Percentiles rank a stretch among this genome's conserved stretches.
phyloP scores from a whole-genome alignment of 345 rosid genomes.

The Lepidium sativum region DNA sequence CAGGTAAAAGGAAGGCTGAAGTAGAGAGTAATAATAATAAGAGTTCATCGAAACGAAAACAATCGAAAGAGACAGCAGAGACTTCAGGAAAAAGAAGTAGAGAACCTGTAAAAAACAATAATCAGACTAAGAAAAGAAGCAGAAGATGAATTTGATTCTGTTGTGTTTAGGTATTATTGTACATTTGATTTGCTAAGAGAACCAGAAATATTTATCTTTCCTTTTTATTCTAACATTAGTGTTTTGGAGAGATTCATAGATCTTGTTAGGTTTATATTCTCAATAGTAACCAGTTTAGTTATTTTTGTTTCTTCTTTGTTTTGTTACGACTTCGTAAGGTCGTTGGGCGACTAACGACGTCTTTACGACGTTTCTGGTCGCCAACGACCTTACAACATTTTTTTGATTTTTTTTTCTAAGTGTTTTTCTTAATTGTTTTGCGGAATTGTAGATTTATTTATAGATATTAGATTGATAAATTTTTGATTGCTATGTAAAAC shows the following conservation, averaged over 20 bases:
- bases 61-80: conserved; percentile 33
- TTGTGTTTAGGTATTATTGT: conserved; percentile 11
- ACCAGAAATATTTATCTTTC: neutral
- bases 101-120: conserved; percentile 26
- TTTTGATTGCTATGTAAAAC: no score
- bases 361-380: no score
- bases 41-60: conserved; percentile 33
- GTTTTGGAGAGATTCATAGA: conserved; percentile 7
- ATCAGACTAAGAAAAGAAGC: conserved; percentile 35
- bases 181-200: conserved; percentile 7
- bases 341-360: no score
- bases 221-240: neutral
- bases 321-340: no score
- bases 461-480: no score
- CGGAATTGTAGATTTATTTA: no score
- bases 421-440: no score
- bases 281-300: neutral
- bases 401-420: no score
- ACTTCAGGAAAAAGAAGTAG: conserved; percentile 42
- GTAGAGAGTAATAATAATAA: conserved; percentile 26
- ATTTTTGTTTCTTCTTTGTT: neutral
- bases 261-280: neutral
- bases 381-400: no score
- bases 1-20: conserved; percentile 27
- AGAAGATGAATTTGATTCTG: conserved; percentile 12